Percentiles rank a stretch among this genome's conserved stretches.
phyloP scores from a whole-genome alignment of 345 rosid species.

The Triadica sebifera region DNA sequence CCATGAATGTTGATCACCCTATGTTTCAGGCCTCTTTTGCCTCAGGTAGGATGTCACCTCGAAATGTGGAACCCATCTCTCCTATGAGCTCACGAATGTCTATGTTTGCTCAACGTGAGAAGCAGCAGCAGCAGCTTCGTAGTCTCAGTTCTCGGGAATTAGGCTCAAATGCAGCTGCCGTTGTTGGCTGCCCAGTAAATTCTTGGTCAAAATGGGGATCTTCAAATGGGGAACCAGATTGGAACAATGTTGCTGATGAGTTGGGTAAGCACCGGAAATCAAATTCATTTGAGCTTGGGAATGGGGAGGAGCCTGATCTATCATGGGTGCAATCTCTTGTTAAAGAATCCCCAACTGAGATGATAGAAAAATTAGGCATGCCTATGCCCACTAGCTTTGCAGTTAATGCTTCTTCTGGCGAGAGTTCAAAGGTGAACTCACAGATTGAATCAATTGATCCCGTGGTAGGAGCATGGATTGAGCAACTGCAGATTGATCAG shows the following conservation, averaged over 20 bases:
- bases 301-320: slow-evolving; percentile 47
- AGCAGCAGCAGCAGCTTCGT: slow-evolving; percentile 38
- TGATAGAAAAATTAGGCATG: slow-evolving; percentile 33
- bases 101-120: slow-evolving; percentile 64
- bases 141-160: slow-evolving; percentile 53
- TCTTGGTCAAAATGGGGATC: slow-evolving; percentile 85
- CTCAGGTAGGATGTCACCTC: slow-evolving; percentile 88
- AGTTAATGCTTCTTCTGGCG: slow-evolving; percentile 28
- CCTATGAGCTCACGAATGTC: slow-evolving; percentile 42
- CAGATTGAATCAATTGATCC: slow-evolving; percentile 52
- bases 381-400: slow-evolving; percentile 21
- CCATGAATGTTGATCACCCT: slow-evolving; percentile 59
- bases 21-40: slow-evolving; percentile 47
- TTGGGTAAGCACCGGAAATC: slow-evolving; percentile 35
- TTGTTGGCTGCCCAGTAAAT: slow-evolving; percentile 36
- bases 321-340: slow-evolving; percentile 57
- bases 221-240: slow-evolving; percentile 57
- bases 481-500: slow-evolving; percentile 49
- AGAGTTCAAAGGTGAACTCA: slow-evolving; percentile 34
- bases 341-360: slow-evolving; percentile 52
- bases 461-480: slow-evolving; percentile 47
- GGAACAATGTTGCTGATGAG: slow-evolving; percentile 43
- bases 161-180: slow-evolving; percentile 35
- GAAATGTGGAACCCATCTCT: slow-evolving; percentile 66
- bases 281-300: slow-evolving; percentile 34